Conservation (phyloP, 2,329 filamentous ascomycete genomes). For the Fusarium nygamai region DNA sequence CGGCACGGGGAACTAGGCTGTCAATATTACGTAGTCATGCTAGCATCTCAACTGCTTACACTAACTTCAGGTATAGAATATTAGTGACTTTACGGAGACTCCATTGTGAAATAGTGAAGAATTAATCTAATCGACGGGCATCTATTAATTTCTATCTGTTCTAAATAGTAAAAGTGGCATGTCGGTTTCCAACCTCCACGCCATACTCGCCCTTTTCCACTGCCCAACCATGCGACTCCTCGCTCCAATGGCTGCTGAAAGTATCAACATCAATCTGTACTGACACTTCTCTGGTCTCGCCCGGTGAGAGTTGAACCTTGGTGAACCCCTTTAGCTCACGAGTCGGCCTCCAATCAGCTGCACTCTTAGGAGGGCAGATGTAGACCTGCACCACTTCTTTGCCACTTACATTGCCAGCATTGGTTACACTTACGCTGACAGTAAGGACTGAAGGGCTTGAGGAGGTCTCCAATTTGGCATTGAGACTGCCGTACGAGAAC, state of each 20-base stretch:
- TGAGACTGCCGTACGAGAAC: neutral
- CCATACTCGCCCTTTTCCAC: neutral
- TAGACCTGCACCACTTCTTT: constrained; percentile 26
- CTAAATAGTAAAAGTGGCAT: neutral
- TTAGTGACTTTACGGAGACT: no score
- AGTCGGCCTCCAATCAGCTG: constrained; percentile 14
- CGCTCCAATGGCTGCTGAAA: neutral
- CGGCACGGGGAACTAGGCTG: fast-evolving
- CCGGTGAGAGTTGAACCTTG: neutral
- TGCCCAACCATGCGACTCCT: neutral
- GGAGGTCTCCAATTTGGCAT: no score
- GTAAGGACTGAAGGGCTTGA: neutral
- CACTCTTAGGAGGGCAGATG: neutral
- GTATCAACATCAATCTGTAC: constrained; percentile 39
- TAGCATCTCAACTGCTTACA: fast-evolving
- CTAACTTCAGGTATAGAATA: no score
- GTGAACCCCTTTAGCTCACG: constrained; percentile 25
- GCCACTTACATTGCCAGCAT: constrained; percentile 3
- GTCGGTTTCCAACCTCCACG: neutral
- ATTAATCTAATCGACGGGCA: fast-evolving
- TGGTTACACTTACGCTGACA: neutral
- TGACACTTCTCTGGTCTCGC: constrained; percentile 46
- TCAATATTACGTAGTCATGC: fast-evolving
- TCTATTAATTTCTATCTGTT: fast-evolving
- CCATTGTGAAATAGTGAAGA: fast-evolving